phyloP scores from a whole-genome alignment of 2,329 filamentous ascomycete species.

The Arthrobotrys pseudoclavata region DNA sequence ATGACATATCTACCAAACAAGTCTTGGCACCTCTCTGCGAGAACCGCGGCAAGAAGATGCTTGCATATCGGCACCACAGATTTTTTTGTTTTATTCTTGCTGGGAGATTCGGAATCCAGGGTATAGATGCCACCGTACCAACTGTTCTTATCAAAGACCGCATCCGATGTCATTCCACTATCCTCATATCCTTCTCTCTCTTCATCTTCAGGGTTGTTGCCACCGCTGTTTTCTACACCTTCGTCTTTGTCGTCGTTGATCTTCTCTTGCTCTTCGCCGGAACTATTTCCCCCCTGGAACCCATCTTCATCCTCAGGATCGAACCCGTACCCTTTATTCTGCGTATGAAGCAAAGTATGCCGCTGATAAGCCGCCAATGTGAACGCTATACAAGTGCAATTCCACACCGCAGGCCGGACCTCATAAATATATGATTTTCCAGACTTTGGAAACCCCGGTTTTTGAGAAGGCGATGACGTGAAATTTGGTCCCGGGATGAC shows the following conservation, averaged over 20 bases:
- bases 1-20: constrained; percentile 73
- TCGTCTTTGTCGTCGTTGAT: constrained; percentile 30
- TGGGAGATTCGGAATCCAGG: constrained; percentile 64
- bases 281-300: constrained; percentile 19
- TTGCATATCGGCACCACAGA: constrained; percentile 79
- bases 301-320: constrained; percentile 63
- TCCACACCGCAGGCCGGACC: constrained; percentile 82
- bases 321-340: constrained; percentile 46
- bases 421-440: constrained; percentile 71
- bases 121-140: constrained; percentile 67
- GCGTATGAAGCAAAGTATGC: constrained; percentile 37
- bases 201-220: constrained; percentile 58
- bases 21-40: constrained; percentile 76
- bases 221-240: constrained; percentile 60
- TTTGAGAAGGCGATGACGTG: constrained; percentile 60
- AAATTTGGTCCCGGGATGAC: constrained; percentile 63
- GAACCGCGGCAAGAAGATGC: constrained; percentile 85
- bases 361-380: constrained; percentile 77
- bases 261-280: constrained; percentile 52
- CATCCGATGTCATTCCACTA: constrained; percentile 25
- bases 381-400: constrained; percentile 90
- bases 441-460: constrained; percentile 62
- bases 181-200: constrained; percentile 30
- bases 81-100: constrained; percentile 60
- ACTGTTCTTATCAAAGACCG: constrained; percentile 60